phyloP scores from a whole-genome alignment of 78 protist species.

The Creolimax fragrantissima region DNA sequence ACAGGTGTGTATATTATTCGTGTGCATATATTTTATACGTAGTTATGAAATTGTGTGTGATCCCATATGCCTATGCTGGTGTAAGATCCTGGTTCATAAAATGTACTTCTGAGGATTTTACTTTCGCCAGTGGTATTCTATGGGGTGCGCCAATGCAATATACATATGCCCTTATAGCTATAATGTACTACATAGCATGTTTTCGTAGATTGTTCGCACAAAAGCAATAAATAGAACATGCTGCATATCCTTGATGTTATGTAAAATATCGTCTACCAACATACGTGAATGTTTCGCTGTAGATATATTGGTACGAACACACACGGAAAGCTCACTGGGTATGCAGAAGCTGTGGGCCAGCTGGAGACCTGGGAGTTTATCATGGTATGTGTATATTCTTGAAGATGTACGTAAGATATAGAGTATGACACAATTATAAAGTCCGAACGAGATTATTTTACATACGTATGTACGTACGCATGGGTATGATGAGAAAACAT shows the following conservation, averaged over 20 bases:
- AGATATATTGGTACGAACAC: background rate
- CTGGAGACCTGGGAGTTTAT: background rate
- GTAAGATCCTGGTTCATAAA: too few species aligned
- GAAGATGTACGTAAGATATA: too few species aligned
- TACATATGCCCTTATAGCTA: background rate
- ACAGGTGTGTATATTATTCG: background rate
- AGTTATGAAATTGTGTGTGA: background rate
- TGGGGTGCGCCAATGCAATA: too few species aligned
- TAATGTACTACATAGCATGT: background rate
- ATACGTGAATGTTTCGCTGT: background rate
- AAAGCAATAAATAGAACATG: background rate
- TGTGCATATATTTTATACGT: background rate
- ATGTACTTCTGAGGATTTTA: too few species aligned
- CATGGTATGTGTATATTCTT: too few species aligned
- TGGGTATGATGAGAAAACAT: too few species aligned
- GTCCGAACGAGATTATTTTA: too few species aligned
- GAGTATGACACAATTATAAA: too few species aligned
- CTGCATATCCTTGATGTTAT: background rate
- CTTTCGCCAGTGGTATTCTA: too few species aligned
- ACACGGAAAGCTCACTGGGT: background rate
- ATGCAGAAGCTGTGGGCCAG: constrained; percentile 11
- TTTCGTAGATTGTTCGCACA: background rate
- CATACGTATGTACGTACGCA: too few species aligned
- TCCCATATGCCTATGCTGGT: background rate
- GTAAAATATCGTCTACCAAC: background rate